Evolutionary conservation across 805 yeast genomes (phyloP).

Genomic region (Nakazawaea molendinolei): DNA sequence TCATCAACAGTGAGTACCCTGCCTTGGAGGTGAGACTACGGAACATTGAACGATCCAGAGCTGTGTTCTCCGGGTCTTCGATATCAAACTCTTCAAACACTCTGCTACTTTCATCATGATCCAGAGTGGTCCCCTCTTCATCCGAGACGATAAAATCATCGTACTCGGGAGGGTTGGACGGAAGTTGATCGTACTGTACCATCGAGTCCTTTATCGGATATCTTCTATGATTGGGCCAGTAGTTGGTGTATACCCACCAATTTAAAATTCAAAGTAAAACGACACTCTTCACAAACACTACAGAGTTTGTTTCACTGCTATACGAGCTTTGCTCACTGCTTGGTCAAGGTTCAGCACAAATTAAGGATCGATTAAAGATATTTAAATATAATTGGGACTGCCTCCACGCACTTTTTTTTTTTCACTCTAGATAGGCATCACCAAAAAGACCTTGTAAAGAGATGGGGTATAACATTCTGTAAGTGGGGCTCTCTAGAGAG

Average conservation of each 20-base stretch:
- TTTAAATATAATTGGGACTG: too few relatives aligned
- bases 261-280: too few relatives aligned
- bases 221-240: too few relatives aligned
- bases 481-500: background rate
- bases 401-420: too few relatives aligned
- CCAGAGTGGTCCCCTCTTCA: constrained; percentile 4
- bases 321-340: too few relatives aligned
- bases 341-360: too few relatives aligned
- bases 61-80: constrained; percentile 26
- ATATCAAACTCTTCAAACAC: constrained; percentile 36
- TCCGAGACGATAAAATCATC: constrained; percentile 8
- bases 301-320: too few relatives aligned
- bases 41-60: background rate
- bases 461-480: constrained; percentile 11
- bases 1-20: constrained; percentile 29
- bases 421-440: background rate
- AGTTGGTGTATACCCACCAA: too few relatives aligned
- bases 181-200: constrained; percentile 8
- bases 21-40: constrained; percentile 14
- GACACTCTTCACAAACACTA: too few relatives aligned
- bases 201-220: too few relatives aligned
- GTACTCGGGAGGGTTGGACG: constrained; percentile 11
- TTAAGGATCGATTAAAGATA: too few relatives aligned
- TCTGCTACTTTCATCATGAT: background rate
- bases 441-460: too few relatives aligned